Base-by-base conservation (phyloP, 345 rosid genomes). In the Brassica cretica region DNA sequence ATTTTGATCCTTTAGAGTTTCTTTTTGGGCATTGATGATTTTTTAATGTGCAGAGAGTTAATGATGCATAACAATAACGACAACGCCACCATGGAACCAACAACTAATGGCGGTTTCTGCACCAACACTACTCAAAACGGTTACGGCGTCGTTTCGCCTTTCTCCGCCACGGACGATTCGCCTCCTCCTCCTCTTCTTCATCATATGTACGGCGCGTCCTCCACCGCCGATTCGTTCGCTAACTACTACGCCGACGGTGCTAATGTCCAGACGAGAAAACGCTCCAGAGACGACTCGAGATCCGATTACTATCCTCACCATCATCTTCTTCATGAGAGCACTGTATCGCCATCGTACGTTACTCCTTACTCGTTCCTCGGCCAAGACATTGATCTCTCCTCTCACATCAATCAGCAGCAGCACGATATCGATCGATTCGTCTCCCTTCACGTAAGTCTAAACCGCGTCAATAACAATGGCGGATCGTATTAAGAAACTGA, bases 331-430 rank as follows among this genome's bases (percentile, higher is more conserved):
- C 77, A 65, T 3, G 87, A 79, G 33, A 72, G 53, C 37, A 49
- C 56, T n/a, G 59, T 24, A 37, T 64, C 76, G 5, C 58, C 58
- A 49, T 66, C 76, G 30, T 65, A 70, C 39, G 46, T 71, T 8
- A 25, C 72, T 55, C 77, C 85, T n/a, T 87, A 79, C 37, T 85
- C 93, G 15, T 89, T 92, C 53, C 85, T 93, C 5, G 96, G 93
- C 33, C 85, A 89, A 16, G 59, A 80, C 60, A 65, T 87, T 10
- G 94, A 88, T 72, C 21, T 88, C 24, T 86, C 89, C 10, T 83
- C 86, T 6, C 92, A 89, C 81, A 83, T 93, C 77, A 85, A 88
- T 32, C 94, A 85, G 25, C 94, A 91, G 25, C 94, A 91, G 53
- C 51, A 83, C 18, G 94, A 93, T 15, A 60, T 85, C 74, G 91